These are phyloP conservation scores for Aspergillus hancockii DNA, from an alignment of 495 filamentous ascomycete species.

Conservation along the genomic window DNA sequence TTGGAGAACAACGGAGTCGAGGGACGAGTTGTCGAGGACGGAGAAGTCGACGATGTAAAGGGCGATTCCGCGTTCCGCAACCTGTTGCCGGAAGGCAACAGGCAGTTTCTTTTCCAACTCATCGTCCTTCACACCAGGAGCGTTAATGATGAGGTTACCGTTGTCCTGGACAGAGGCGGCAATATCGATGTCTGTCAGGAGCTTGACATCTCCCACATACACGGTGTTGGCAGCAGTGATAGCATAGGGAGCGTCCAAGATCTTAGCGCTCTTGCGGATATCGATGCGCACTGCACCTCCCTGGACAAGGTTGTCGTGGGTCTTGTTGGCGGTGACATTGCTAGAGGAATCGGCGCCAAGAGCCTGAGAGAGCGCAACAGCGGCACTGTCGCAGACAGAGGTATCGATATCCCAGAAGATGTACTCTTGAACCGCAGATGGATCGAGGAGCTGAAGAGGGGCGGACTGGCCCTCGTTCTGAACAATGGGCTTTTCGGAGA, in stretches of 20 bases:
- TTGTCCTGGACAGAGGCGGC: slow-evolving; percentile 67
- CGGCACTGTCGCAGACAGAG: slow-evolving; percentile 64
- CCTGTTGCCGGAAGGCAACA: slow-evolving; percentile 59
- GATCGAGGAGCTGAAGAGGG: slow-evolving; percentile 49
- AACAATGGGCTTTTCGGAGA: slow-evolving; percentile 56
- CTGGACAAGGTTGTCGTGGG: slow-evolving; percentile 82
- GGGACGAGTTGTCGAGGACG: slow-evolving; percentile 58
- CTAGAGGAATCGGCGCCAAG: slow-evolving; percentile 71
- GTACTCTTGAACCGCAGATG: slow-evolving; percentile 68
- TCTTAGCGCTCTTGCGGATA: slow-evolving; percentile 78
- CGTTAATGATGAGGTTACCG: slow-evolving; percentile 72
- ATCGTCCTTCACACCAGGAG: slow-evolving; percentile 77
- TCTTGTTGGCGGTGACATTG: slow-evolving; percentile 75
- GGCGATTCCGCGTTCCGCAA: slow-evolving; percentile 66
- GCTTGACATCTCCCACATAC: slow-evolving; percentile 74
- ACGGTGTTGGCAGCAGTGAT: slow-evolving; percentile 76
- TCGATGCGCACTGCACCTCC: slow-evolving; percentile 85
- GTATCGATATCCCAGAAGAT: slow-evolving; percentile 91
- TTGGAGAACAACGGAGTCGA: slow-evolving; percentile 64
- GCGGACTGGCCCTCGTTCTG: slow-evolving; percentile 35
- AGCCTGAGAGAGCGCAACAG: slow-evolving; percentile 66
- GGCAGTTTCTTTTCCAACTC: slow-evolving; percentile 89
- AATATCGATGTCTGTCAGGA: slow-evolving; percentile 75
- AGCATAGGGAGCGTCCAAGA: slow-evolving; percentile 79
- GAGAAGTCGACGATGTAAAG: slow-evolving; percentile 73